A percentile compares a stretch with the other conserved stretches of the same genome.
These are phyloP conservation scores for Trichoderma sp. DNA, from an alignment of 2,329 filamentous ascomycete species.

Conservation along the genomic window DNA sequence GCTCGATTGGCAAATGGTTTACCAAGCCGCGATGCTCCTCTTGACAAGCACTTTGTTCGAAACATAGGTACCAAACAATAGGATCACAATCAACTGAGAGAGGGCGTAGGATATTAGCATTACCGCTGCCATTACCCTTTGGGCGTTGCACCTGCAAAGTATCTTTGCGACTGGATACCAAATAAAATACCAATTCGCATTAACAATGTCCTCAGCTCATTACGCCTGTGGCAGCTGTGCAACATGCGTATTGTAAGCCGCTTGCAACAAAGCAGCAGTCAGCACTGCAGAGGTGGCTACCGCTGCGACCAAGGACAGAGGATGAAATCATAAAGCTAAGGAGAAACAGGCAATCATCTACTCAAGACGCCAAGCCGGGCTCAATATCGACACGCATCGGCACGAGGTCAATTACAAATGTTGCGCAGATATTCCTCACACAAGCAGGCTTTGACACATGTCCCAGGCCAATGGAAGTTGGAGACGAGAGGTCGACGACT, in stretches of 20 bases:
- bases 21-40: not conserved
- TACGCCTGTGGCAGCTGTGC: not conserved
- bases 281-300: not conserved
- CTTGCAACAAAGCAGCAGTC: conserved; percentile 1
- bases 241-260: not conserved
- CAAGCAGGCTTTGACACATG: not conserved
- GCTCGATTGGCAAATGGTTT: not conserved
- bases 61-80: not conserved
- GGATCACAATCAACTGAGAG: not conserved
- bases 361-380: conserved; percentile 3
- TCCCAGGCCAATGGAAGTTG: conserved; percentile 1
- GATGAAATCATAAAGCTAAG: not conserved
- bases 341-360: conserved; percentile 2
- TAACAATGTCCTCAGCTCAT: not conserved
- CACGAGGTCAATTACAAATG: not conserved
- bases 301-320: not conserved
- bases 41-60: not conserved
- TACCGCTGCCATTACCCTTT: not conserved
- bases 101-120: not conserved
- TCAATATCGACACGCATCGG: not conserved
- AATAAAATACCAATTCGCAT: not conserved
- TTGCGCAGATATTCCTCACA: not conserved
- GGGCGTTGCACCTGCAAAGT: not conserved
- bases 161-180: not conserved
- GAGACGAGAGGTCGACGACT: not conserved